Evolutionary conservation across 129 eudicot genomes (phyloP).

Genomic region (Deinandra increscens): DNA sequence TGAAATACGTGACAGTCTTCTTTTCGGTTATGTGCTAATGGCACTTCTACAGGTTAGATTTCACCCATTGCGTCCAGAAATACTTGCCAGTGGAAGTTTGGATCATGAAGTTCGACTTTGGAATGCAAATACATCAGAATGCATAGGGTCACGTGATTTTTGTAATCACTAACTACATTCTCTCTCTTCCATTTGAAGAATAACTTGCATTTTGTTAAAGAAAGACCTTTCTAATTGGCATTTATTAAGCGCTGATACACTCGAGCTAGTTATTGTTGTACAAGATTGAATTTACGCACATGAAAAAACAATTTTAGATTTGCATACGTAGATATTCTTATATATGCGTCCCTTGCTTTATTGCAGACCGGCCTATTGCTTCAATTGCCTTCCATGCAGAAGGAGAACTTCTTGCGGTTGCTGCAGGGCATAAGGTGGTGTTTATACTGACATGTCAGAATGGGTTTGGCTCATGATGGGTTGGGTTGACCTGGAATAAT

Average conservation of each 20-base stretch:
- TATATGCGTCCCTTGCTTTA: slow-evolving; percentile 15
- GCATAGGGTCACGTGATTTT: slow-evolving; percentile 85
- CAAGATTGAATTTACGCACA: not conserved
- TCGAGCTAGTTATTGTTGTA: not conserved
- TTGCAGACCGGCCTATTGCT: slow-evolving; percentile 91
- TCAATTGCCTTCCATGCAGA: slow-evolving; percentile 96
- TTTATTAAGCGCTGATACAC: not conserved
- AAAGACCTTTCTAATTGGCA: not conserved
- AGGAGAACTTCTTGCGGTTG: slow-evolving; percentile 93
- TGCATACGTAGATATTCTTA: slow-evolving; percentile 10
- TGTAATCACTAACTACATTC: slow-evolving; percentile 48
- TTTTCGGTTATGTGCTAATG: slow-evolving; percentile 11
- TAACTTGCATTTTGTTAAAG: slow-evolving; percentile 1
- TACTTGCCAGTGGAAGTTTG: slow-evolving; percentile 95
- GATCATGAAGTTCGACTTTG: slow-evolving; percentile 98
- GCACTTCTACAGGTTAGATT: slow-evolving; percentile 76
- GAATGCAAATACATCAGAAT: slow-evolving; percentile 93
- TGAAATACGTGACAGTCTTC: not conserved
- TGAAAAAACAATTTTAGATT: slow-evolving; percentile 15
- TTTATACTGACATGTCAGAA: slow-evolving; percentile 7
- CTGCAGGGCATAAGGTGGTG: slow-evolving; percentile 97
- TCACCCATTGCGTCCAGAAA: slow-evolving; percentile 80
- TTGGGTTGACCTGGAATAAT: not conserved
- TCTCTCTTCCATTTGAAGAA: not conserved
- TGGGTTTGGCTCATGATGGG: not conserved